phyloP scores from a whole-genome alignment of 352 stramenopile species.

The Blastocystis sp. region DNA sequence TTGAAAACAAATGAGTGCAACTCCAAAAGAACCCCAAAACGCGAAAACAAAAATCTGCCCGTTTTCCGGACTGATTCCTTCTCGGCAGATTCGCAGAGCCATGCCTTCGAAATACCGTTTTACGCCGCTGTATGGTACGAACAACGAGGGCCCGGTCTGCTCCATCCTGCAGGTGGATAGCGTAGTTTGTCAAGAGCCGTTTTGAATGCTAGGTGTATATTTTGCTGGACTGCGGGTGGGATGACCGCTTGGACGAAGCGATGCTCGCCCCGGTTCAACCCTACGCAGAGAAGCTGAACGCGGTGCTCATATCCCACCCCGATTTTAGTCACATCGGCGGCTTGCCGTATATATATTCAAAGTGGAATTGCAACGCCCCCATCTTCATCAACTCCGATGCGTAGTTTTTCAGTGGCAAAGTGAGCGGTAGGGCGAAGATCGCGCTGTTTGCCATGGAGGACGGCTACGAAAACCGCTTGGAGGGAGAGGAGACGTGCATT shows the following conservation, averaged over 20 bases:
- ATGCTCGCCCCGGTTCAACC: slow-evolving; percentile 72
- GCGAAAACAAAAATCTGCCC: not conserved
- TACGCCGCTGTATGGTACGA: slow-evolving; percentile 46
- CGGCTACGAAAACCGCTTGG: slow-evolving; percentile 47
- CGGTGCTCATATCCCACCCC: slow-evolving; percentile 74
- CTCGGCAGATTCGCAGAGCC: not conserved
- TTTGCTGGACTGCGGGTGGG: slow-evolving; percentile 74
- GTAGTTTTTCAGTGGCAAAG: not conserved
- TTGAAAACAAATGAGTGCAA: too few relatives aligned
- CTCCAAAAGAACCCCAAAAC: too few relatives aligned
- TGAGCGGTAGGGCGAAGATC: slow-evolving; percentile 48
- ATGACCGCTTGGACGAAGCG: slow-evolving; percentile 73
- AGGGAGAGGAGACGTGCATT: slow-evolving; percentile 71
- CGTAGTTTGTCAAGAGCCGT: not conserved
- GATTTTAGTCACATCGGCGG: slow-evolving; percentile 73
- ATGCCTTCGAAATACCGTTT: slow-evolving; percentile 54
- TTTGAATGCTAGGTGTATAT: slow-evolving; percentile 71
- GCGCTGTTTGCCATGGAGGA: slow-evolving; percentile 51
- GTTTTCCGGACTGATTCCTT: not conserved
- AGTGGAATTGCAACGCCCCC: slow-evolving; percentile 24
- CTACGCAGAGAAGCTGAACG: slow-evolving; percentile 72
- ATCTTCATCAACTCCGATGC: slow-evolving; percentile 67
- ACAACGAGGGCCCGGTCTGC: slow-evolving; percentile 33
- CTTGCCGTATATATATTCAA: slow-evolving; percentile 55
- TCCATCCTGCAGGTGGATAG: slow-evolving; percentile 43